A percentile compares a stretch with the other conserved stretches of the same genome.
These are phyloP conservation scores for Colletotrichum lentis DNA, from an alignment of 2,329 filamentous ascomycete genomes.

Conservation along the genomic window DNA sequence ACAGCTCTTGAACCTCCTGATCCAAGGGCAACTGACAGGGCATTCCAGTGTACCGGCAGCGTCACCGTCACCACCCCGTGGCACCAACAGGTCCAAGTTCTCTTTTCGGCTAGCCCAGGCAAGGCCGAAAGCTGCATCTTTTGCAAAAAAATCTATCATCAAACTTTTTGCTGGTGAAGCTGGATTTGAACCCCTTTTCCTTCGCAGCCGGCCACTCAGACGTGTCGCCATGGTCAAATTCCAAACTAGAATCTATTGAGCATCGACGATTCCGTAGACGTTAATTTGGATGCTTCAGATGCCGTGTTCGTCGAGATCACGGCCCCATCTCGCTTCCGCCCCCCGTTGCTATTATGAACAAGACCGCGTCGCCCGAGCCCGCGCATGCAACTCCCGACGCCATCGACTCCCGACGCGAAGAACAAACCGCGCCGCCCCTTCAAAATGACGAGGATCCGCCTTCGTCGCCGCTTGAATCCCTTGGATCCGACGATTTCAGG, in stretches of 20 bases:
- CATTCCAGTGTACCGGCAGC: not conserved
- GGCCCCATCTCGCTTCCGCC: constrained; percentile 51
- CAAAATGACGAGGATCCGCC: constrained; percentile 32
- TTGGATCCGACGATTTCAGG: constrained; percentile 37
- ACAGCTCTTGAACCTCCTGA: not conserved
- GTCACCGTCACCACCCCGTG: not conserved
- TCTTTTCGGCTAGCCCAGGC: constrained; percentile 36
- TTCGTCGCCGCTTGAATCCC: constrained; percentile 32
- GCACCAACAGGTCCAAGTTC: constrained; percentile 6
- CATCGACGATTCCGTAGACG: constrained; percentile 61
- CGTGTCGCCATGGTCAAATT: constrained; percentile 65
- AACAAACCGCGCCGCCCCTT: constrained; percentile 34
- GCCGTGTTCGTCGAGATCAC: constrained; percentile 64
- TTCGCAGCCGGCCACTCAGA: constrained; percentile 56
- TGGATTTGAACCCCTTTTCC: constrained; percentile 54
- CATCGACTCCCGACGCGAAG: constrained; percentile 41
- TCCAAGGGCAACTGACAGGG: not conserved
- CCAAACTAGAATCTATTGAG: constrained; percentile 56
- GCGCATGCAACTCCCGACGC: constrained; percentile 48
- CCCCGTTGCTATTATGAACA: constrained; percentile 63
- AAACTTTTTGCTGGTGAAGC: constrained; percentile 63
- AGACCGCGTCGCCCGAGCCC: constrained; percentile 65
- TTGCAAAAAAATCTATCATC: constrained; percentile 37
- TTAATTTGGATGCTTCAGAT: constrained; percentile 65
- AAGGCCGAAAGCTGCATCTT: constrained; percentile 34